phyloP scores from a whole-genome alignment of 768 basidiomycete genomes.

The Lepiota brunneoincarnata region DNA sequence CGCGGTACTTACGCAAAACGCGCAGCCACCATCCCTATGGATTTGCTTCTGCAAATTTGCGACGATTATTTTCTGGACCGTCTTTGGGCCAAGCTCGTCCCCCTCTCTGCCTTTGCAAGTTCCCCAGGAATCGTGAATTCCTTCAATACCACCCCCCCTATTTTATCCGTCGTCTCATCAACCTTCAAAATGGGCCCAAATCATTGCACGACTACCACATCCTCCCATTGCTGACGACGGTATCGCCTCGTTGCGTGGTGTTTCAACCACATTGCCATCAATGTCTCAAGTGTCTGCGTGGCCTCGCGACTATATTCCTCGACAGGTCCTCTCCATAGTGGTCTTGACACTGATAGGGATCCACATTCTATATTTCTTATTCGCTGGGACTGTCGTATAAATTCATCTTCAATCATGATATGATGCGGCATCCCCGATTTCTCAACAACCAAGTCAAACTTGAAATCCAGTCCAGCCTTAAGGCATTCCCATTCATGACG shows the following conservation, averaged over 20 bases:
- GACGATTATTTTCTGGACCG: constrained; percentile 78
- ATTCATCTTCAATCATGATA: constrained; percentile 90
- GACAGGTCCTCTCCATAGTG: constrained; percentile 73
- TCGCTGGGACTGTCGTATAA: constrained; percentile 83
- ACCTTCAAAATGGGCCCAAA: constrained; percentile 49
- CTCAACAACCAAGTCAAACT: constrained; percentile 79
- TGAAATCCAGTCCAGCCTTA: constrained; percentile 76
- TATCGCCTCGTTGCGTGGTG: constrained; percentile 25
- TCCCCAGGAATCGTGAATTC: constrained; percentile 26
- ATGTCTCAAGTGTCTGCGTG: constrained; percentile 61
- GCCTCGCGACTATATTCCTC: constrained; percentile 79
- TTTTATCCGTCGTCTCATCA: constrained; percentile 26
- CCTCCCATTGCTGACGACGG: constrained; percentile 44
- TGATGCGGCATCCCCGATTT: constrained; percentile 94
- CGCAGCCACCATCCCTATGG: constrained; percentile 52
- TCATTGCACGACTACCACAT: constrained; percentile 56
- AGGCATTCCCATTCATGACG: constrained; percentile 81
- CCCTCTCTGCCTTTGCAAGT: constrained; percentile 46
- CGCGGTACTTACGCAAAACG: not conserved
- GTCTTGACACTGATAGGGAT: constrained; percentile 79
- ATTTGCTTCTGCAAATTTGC: constrained; percentile 68
- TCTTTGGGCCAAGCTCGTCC: constrained; percentile 74
- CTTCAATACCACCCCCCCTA: constrained; percentile 36
- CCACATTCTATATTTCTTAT: constrained; percentile 81
- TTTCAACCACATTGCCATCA: constrained; percentile 18